phyloP scores from a whole-genome alignment of 257 asterid species.

The Avicennia marina region DNA sequence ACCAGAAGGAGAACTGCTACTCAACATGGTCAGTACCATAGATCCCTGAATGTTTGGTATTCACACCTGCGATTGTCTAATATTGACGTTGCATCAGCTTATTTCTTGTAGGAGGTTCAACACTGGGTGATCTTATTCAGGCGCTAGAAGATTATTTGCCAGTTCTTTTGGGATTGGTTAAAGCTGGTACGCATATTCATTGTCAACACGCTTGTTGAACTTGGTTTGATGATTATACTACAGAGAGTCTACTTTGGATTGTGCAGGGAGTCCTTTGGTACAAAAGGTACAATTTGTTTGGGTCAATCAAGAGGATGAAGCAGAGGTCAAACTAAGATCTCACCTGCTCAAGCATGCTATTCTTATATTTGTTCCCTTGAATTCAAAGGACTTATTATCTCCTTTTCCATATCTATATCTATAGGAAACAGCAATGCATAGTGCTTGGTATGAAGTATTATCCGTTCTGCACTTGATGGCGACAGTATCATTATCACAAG shows the following conservation, averaged over 20 bases:
- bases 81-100: conserved; percentile 35
- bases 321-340: conserved; percentile 62
- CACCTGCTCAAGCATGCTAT: conserved; percentile 7
- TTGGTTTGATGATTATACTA: too few species aligned
- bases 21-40: conserved; percentile 72
- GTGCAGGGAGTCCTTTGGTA: conserved; percentile 77
- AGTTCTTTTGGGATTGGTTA: conserved; percentile 84
- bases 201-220: background rate
- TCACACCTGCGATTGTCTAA: conserved; percentile 18
- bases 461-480: conserved; percentile 99
- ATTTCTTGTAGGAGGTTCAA: conserved; percentile 80
- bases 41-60: conserved; percentile 10
- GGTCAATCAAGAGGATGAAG: conserved; percentile 97
- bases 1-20: conserved; percentile 80
- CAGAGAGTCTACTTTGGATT: conserved; percentile 17
- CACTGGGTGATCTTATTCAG: conserved; percentile 70
- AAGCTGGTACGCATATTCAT: conserved; percentile 60
- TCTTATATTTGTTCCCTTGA: conserved; percentile 18
- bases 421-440: conserved; percentile 85
- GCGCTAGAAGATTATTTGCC: conserved; percentile 95
- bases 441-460: conserved; percentile 92
- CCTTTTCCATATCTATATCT: conserved; percentile 20
- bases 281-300: conserved; percentile 81
- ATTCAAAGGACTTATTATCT: conserved; percentile 11
- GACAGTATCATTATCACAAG: conserved; percentile 76